Evolutionary conservation across 768 basidiomycete species (phyloP).

Genomic region (Trametes sanguinea): DNA sequence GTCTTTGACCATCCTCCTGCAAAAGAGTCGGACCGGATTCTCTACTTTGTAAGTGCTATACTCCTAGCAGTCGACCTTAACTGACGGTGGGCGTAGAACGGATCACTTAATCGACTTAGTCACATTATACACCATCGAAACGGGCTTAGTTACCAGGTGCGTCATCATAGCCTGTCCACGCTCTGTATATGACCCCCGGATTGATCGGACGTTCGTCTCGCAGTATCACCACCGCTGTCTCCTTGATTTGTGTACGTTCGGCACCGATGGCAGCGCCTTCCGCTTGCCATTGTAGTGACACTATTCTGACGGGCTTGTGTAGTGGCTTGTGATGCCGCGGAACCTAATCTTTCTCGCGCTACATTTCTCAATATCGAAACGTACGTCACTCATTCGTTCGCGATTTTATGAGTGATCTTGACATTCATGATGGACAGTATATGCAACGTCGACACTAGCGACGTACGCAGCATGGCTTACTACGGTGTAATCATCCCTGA

Average conservation of each 20-base stretch:
- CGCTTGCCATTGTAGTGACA: neutral
- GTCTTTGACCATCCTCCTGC: conserved; percentile 25
- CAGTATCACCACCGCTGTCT: conserved; percentile 29
- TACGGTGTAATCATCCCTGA: neutral
- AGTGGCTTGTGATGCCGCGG: conserved; percentile 33
- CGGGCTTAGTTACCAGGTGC: conserved; percentile 31
- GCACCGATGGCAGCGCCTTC: neutral
- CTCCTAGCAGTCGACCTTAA: neutral
- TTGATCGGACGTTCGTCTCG: neutral
- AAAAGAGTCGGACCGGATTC: conserved; percentile 27
- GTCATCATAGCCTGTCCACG: neutral
- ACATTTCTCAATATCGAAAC: conserved; percentile 34
- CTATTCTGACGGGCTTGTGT: neutral
- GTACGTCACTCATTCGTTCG: conserved; percentile 15
- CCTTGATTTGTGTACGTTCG: conserved; percentile 30
- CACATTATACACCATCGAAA: conserved; percentile 33
- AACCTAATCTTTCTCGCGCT: conserved; percentile 33
- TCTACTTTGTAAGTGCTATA: conserved; percentile 20
- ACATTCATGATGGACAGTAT: conserved; percentile 23
- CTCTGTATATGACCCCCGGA: neutral
- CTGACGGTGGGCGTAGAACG: conserved; percentile 21
- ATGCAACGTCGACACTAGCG: conserved; percentile 32
- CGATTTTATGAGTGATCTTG: neutral
- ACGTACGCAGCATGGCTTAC: conserved; percentile 17
- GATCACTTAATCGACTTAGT: conserved; percentile 31